phyloP scores from a whole-genome alignment of 257 asterid genomes.

The Lycium barbarum region DNA sequence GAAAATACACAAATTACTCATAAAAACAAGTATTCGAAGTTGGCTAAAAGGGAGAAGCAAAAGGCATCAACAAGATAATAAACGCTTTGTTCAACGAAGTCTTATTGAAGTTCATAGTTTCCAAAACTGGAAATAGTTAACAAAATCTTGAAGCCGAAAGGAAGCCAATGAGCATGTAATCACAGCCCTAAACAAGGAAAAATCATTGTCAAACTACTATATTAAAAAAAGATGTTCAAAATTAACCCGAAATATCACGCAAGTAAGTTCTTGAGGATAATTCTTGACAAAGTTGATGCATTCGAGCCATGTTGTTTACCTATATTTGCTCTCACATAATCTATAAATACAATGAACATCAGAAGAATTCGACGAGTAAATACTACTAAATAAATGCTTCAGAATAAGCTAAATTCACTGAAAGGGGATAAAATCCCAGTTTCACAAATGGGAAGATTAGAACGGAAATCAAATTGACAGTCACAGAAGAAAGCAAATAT shows the following conservation, averaged over 20 bases:
- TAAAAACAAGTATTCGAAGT: neutral
- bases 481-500: conserved; percentile 29
- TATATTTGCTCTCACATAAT: neutral
- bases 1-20: neutral
- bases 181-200: conserved; percentile 61
- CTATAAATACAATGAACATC: neutral
- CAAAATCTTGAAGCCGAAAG: conserved; percentile 51
- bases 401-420: neutral
- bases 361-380: neutral
- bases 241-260: neutral
- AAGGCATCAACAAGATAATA: neutral
- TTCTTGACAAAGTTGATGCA: neutral
- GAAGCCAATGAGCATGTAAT: conserved; percentile 47
- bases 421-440: neutral
- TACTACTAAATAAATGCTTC: neutral
- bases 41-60: neutral
- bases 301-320: neutral
- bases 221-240: neutral
- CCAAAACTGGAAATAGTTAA: neutral
- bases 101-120: neutral
- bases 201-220: conserved; percentile 43
- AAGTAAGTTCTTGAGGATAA: conserved; percentile 4
- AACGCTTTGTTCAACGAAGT: neutral
- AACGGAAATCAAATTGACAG: conserved; percentile 10
- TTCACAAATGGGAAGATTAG: neutral